Evolutionary conservation across 164 flowering plant species (phyloP).

Genomic region (Tetrastigma voinierianum): DNA sequence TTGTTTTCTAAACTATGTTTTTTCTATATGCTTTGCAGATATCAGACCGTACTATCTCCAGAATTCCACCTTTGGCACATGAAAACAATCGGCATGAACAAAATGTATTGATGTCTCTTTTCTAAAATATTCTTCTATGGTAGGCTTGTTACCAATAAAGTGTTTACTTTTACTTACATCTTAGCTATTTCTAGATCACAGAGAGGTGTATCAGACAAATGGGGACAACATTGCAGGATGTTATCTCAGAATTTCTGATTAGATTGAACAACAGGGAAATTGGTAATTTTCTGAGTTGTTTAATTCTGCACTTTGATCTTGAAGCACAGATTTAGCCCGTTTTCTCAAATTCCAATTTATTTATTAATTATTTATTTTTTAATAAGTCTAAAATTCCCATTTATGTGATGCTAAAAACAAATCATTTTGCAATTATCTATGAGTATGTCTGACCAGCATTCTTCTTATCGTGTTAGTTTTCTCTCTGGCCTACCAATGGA

Average conservation of each 20-base stretch:
- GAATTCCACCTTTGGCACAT: conserved; percentile 64
- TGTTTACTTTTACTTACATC: conserved; percentile 1
- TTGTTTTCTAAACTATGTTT: not conserved
- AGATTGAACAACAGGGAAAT: conserved; percentile 68
- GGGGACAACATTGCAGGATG: conserved; percentile 69
- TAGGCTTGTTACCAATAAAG: conserved; percentile 1
- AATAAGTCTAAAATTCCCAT: too few relatives aligned
- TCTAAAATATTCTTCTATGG: not conserved
- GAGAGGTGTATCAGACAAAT: conserved; percentile 60
- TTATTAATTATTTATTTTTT: too few relatives aligned
- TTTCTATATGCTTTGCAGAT: conserved; percentile 46
- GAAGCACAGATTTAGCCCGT: not conserved
- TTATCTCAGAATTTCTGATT: conserved; percentile 70
- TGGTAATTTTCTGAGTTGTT: conserved; percentile 33
- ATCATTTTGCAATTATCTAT: not conserved
- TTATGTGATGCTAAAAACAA: not conserved
- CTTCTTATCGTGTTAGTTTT: not conserved
- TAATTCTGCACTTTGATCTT: not conserved
- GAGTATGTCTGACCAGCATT: not conserved
- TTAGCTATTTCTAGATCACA: conserved; percentile 52
- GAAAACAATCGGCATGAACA: conserved; percentile 75
- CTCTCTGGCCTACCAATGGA: not conserved
- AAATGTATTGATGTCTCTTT: conserved; percentile 47
- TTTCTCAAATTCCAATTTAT: not conserved
- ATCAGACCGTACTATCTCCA: conserved; percentile 40